Base-by-base conservation (phyloP, 2,329 filamentous ascomycete species). In the Nothomitra cinnamomea region DNA sequence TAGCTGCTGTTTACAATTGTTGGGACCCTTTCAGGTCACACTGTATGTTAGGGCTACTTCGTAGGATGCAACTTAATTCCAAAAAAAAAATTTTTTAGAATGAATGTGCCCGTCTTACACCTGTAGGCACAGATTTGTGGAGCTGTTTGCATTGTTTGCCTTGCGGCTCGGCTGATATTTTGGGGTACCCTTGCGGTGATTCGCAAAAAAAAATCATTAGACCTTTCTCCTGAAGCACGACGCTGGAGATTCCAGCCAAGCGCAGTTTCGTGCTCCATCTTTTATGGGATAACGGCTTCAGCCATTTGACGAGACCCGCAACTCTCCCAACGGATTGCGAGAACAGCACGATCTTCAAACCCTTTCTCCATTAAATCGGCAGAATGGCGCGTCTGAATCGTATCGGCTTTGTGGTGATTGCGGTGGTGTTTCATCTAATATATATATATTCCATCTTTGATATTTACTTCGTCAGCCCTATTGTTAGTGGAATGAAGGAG, bases 361-460 rank as follows among this genome's bases (percentile, higher is more conserved):
- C 28, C 4, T 5, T 32, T 32, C 10, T 32, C 28, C 28, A 32
- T 32, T 32, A 32, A 32, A 32, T 32, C 28, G 5, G 10, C 45
- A 35, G 15, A 35, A 54, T 54, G 53, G 53, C 45, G 32, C 75
- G 77, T 62, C 68, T 80, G 56, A 72, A 77, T 60, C 87, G 89
- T 65, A 78, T 85, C 64, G 83, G 82, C 65, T 96, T 98, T 66
- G 70, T 96, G 67, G 82, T 83, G 65, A 79, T 94, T 65, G 92
- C 92, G 61, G 78, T 95, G 64, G 71, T 90, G 57, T 98, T 98
- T 66, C 94, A 98, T 69, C 67, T 96, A 53, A 79, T 94, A 59
- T 98, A 98, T 67, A 83, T 95, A 54, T 85, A 83, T 65, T 95
- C 88, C 56, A 96, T 96, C 63, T 98, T 98, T 70, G 89, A 95